Evolutionary conservation across 345 rosid species (phyloP), one percentile per base, ranked within the genome.

Genomic region (Fremontodendron californicum): DNA sequence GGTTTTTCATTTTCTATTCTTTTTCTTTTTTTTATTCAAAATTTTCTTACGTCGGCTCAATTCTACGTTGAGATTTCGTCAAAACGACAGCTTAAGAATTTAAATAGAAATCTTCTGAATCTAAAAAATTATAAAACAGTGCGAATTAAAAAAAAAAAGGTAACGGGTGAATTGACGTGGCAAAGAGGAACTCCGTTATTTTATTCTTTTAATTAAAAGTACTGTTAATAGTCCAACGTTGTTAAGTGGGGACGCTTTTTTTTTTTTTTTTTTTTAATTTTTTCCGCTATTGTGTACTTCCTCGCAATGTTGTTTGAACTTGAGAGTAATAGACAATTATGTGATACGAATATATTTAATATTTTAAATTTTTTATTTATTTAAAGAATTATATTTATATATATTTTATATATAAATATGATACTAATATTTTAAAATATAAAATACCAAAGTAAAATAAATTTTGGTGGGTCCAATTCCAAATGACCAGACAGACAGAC

Each of bases 181-280:
- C 69, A 64, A 19, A 64, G n/a, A 64, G 12, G 5, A 64, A 63
- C 68, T 35, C 25, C 25, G 15, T 9, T 37, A 64, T 64, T 64
- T 37, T 29, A 27, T 27, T 27, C 5, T 54, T 29, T 60, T 27
- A 60, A 12, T 58, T 27, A 49, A 49, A 16, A 49, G 54, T 2
- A 54, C 0, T 54, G 12, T 54, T 48, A 66, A 66, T 45, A 80
- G 78, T 83, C 80, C 87, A 88, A 81, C 91, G 89, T 86, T 86
- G 89, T n/a, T 23, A 40, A 58, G 89, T 81, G 89, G 90, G 90
- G 87, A 31, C 84, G 73, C 57, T 5, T 39, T 12, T 18, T 57
- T 43, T 46, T 55, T 9, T 23, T 57, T 9, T 0, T 15, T 25
- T 23, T 0, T 61, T 78, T 10, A 72, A 78, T 31, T 65, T 78